Base-by-base conservation (phyloP, 768 basidiomycete genomes). In the Suillus lakei region DNA sequence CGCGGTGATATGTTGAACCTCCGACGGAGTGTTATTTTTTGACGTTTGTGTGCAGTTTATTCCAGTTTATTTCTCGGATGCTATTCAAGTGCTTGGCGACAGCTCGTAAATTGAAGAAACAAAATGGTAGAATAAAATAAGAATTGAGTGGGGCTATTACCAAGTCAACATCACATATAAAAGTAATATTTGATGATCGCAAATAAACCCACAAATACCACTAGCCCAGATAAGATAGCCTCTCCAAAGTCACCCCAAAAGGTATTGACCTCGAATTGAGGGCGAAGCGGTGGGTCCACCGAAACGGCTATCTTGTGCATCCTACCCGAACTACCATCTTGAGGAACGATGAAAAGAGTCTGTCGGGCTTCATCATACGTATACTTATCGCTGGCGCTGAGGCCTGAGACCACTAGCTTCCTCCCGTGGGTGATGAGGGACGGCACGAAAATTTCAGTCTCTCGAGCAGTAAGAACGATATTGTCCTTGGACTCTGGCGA, bases 391-490 rank as follows among this genome's bases (percentile, higher is more conserved):
- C 77, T 82, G 5, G 80, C 67, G 21, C 75, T 77, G 2, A 91
- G 80, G 0, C 91, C 89, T 32, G 81, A 75, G 0, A 95, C 84
- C 18, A 86, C 70, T 18, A 96, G 72, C 65, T 82, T 81, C 63
- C 90, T 79, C 0, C 83, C 85, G 21, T 82, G 83, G 1, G 87
- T 81, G 43, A 95, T 78, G 66, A 84, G 73, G 1, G 86, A 84
- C 0, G 95, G 93, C 8, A 94, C 68, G 78, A 89, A 97, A 36
- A 96, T 87, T 77, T 95, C 93, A n/a, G 93, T 94, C 71, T 91
- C 88, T 55, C 81, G 76, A n/a, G 88, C 83, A 30, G 73, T 77
- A 36, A 88, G 74, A 59, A 43, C 55, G 43, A 56, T 9, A 44
- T 34, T 59, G 38, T 46, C 64, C 62, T 41, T 16, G 13, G 6